Percentiles rank a stretch among this genome's conserved stretches.
Conservation (phyloP, 345 rosid genomes). For the Adansonia digitata region DNA sequence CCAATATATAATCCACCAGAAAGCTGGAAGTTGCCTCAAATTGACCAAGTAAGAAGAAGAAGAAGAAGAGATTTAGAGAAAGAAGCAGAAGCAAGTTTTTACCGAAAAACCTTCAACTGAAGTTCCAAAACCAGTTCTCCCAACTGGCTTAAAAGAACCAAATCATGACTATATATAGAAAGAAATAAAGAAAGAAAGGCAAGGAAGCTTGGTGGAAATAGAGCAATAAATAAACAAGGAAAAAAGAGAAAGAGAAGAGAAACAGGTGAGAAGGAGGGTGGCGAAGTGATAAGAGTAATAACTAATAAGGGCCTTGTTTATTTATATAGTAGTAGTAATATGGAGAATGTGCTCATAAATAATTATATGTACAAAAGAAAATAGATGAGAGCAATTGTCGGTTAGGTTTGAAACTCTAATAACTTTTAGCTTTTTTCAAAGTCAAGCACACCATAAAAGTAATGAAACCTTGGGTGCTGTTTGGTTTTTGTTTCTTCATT, state of each 20-base stretch:
- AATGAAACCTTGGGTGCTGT: conserved; percentile 14
- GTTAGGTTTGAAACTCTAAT: conserved; percentile 9
- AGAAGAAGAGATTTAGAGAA: background rate
- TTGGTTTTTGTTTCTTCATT: background rate
- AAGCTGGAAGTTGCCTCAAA: conserved; percentile 3
- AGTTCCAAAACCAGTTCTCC: background rate
- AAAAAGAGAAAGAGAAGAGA: background rate
- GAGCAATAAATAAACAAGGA: background rate
- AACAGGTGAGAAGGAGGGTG: conserved; percentile 7
- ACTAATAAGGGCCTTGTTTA: background rate
- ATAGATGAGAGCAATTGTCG: conserved; percentile 10
- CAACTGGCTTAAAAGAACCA: background rate
- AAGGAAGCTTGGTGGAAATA: conserved; percentile 39
- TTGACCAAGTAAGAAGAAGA: conserved; percentile 17
- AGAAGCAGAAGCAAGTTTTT: background rate
- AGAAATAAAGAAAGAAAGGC: background rate
- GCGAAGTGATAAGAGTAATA: background rate
- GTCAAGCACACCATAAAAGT: conserved; percentile 21
- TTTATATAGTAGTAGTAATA: background rate
- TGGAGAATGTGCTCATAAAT: background rate
- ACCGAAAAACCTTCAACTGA: background rate
- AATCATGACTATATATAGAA: background rate
- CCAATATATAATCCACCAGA: background rate
- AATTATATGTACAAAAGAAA: background rate
- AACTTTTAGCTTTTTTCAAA: conserved; percentile 6